phyloP scores from a whole-genome alignment of 2,329 filamentous ascomycete genomes.

The Beauveria brongniartii region DNA sequence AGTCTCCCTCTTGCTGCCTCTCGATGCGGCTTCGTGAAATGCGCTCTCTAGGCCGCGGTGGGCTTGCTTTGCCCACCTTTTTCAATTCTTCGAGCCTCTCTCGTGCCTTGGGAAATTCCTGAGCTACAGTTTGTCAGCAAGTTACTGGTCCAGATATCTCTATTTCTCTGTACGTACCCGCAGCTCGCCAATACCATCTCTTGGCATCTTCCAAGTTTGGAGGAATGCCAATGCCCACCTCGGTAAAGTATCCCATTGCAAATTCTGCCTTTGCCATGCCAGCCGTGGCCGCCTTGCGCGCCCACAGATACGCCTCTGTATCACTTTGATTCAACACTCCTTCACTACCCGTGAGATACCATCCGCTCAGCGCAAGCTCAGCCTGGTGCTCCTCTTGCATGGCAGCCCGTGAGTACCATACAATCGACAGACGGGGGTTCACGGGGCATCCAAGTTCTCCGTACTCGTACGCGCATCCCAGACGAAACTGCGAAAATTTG shows the following conservation, averaged over 20 bases:
- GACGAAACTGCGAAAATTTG: slow-evolving; percentile 87
- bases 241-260: slow-evolving; percentile 94
- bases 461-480: slow-evolving; percentile 86
- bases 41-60: slow-evolving; percentile 64
- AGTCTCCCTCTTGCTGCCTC: slow-evolving; percentile 83
- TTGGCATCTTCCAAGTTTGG: slow-evolving; percentile 91
- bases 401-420: slow-evolving; percentile 89
- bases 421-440: slow-evolving; percentile 76
- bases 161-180: slow-evolving; percentile 58
- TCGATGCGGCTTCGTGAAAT: slow-evolving; percentile 75
- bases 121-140: slow-evolving; percentile 46
- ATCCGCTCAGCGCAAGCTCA: slow-evolving; percentile 76
- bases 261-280: slow-evolving; percentile 92
- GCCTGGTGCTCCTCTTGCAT: slow-evolving; percentile 91
- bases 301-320: slow-evolving; percentile 95
- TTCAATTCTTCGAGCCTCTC: slow-evolving; percentile 91
- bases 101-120: slow-evolving; percentile 88
- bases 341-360: slow-evolving; percentile 89
- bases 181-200: slow-evolving; percentile 95
- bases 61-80: slow-evolving; percentile 59
- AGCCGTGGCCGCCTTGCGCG: slow-evolving; percentile 80
- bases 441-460: slow-evolving; percentile 75
- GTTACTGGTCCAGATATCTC: not conserved
- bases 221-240: slow-evolving; percentile 83
- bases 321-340: slow-evolving; percentile 86